Percentiles rank a stretch among this genome's conserved stretches.
phyloP scores from a whole-genome alignment of 192 early-diverging fungal genomes.

The Podila horticola region DNA sequence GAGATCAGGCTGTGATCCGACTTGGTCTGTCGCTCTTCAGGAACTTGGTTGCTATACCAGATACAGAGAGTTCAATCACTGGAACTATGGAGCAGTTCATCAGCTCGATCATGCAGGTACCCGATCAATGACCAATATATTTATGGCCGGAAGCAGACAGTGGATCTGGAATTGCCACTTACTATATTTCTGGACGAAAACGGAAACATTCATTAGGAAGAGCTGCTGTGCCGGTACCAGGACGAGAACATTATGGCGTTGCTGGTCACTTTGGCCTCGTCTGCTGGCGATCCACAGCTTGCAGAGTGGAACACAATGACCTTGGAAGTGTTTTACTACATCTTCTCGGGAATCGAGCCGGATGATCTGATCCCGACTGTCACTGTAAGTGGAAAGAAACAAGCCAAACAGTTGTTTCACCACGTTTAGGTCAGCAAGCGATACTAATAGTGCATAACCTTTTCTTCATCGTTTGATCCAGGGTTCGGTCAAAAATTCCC shows the following conservation, averaged over 20 bases:
- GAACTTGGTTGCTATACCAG: constrained; percentile 85
- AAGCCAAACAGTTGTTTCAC: neutral
- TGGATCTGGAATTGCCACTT: neutral
- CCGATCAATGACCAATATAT: neutral
- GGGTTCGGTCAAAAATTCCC: constrained; percentile 18
- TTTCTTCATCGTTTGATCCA: neutral
- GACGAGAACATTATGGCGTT: constrained; percentile 73
- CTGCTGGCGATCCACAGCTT: constrained; percentile 64
- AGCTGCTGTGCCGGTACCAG: constrained; percentile 62
- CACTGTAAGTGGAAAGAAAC: constrained; percentile 10
- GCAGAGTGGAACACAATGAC: constrained; percentile 71
- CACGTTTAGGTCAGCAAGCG: no score
- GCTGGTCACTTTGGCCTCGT: constrained; percentile 77
- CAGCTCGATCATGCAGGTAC: constrained; percentile 73
- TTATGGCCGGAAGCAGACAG: neutral
- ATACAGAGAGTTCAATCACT: constrained; percentile 67
- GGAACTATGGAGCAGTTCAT: constrained; percentile 64
- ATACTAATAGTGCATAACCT: no score
- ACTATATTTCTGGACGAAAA: constrained; percentile 22
- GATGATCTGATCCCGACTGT: constrained; percentile 45
- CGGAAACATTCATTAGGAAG: constrained; percentile 51
- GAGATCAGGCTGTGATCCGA: constrained; percentile 71
- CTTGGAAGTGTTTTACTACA: constrained; percentile 70
- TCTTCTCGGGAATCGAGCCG: constrained; percentile 65
- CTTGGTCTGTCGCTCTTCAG: constrained; percentile 79